Evolutionary conservation across 2,329 filamentous ascomycete genomes (phyloP), one percentile per base, ranked within the genome.

Genomic region (Alternaria sp.): DNA sequence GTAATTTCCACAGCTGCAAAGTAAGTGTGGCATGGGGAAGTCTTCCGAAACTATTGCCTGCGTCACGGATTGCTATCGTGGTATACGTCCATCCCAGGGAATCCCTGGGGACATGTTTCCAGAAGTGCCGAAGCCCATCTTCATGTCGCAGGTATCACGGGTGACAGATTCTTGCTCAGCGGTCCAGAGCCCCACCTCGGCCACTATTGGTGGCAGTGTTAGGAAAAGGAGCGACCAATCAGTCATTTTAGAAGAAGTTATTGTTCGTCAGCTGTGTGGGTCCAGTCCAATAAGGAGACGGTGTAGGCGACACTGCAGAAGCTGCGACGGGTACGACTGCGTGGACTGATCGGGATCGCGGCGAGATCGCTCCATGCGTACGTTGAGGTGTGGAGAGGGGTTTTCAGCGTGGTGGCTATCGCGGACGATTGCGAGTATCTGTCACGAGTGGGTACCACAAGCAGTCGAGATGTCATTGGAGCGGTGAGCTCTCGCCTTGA

Each of bases 291-390:
- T 66, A 20, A 37, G 10, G n/a, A 46, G 9, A 26, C 4, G 9
- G 47, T 20, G n/a, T 56, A 57, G 62, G 49, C 61, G 64, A 60
- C 55, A 23, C 37, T 66, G 64, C 64, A 64, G 64, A 30, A 59
- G 51, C 61, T 61, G 61, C 53, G 58, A 66, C 58, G 61, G 61
- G 26, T 54, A 59, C 37, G 55, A 66, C 53, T 59, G 54, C 49
- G 26, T 54, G 47, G 30, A 28, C 51, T 43, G 55, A 64, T 64
- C 64, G 64, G 58, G 49, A 51, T 53, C 46, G 43, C 45, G 55
- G 45, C 58, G 50, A 53, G 61, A 66, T 66, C 64, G 64, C 45
- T 25, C 44, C 37, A 28, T 47, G 53, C 58, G 43, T 51, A 33
- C 41, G 44, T 51, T 58, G 45, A 55, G 55, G 55, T 62, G 63